Percentiles rank a stretch among this genome's conserved stretches.
Conservation (phyloP, 805 yeast species). For the Kodamaea fukazawae region DNA sequence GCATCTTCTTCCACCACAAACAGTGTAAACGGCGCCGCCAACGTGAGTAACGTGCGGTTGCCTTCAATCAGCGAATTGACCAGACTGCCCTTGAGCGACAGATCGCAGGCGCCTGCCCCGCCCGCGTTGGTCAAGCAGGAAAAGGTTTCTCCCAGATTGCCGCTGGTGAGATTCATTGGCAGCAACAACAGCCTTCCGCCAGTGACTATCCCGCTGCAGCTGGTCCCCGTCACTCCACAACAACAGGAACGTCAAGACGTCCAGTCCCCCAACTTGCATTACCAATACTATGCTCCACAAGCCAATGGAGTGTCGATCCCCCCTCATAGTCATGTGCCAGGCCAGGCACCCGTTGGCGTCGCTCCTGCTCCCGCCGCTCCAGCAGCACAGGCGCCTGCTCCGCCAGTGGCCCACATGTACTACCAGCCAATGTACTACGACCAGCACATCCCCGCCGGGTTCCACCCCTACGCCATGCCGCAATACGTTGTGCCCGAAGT, state of each 20-base stretch:
- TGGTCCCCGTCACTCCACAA: constrained; percentile 3
- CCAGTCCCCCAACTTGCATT: constrained; percentile 10
- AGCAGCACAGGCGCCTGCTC: constrained; percentile 3
- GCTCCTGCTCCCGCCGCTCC: constrained; percentile 4
- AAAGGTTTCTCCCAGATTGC: no score
- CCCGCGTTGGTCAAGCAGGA: not conserved
- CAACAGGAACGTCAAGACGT: constrained; percentile 1
- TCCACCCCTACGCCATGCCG: constrained; percentile 10
- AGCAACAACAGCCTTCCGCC: constrained; percentile 5
- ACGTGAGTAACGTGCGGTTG: constrained; percentile 8
- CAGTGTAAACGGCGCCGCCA: not conserved
- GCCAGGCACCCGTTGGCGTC: no score
- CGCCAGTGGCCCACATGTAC: constrained; percentile 6
- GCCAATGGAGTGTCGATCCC: not conserved
- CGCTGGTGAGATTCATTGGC: not conserved
- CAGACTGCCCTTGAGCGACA: constrained; percentile 5
- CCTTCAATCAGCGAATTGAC: constrained; percentile 18
- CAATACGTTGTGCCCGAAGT: constrained; percentile 30
- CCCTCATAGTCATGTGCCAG: no score
- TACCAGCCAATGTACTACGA: constrained; percentile 8
- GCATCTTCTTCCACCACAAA: not conserved
- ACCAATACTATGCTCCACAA: constrained; percentile 13
- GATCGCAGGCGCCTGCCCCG: constrained; percentile 3
- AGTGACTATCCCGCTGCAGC: not conserved
- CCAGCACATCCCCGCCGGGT: constrained; percentile 1